phyloP scores from a whole-genome alignment of 257 asterid genomes.

The Solanum etuberosum region DNA sequence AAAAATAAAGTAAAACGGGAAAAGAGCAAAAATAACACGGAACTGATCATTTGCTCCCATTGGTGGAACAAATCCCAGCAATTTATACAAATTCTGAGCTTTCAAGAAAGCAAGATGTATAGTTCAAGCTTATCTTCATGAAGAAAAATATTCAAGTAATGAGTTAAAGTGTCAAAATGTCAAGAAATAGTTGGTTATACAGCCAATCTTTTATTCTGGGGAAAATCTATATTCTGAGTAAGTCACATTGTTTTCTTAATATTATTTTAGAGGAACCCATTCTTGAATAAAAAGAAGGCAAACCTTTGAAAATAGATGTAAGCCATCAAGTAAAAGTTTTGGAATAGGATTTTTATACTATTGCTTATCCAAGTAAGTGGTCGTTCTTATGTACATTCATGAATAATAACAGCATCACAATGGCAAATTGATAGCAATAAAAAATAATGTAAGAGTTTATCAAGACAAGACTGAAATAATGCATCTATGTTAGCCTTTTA shows the following conservation, averaged over 20 bases:
- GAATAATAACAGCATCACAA: background rate
- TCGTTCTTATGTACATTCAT: background rate
- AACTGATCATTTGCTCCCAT: background rate
- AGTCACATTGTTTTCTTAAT: background rate
- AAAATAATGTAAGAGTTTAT: background rate
- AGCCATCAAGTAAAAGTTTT: background rate
- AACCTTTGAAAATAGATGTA: background rate
- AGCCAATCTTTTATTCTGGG: background rate
- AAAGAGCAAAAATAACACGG: background rate
- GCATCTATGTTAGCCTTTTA: conserved; percentile 18
- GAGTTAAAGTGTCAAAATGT: background rate
- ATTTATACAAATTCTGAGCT: background rate
- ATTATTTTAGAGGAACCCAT: background rate
- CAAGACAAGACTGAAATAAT: background rate
- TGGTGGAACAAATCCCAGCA: background rate
- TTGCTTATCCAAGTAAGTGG: background rate
- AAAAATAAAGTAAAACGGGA: background rate
- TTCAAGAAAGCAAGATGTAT: background rate
- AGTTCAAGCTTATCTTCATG: background rate
- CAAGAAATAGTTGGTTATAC: background rate
- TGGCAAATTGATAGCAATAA: background rate
- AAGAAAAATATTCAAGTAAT: background rate
- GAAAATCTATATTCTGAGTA: background rate
- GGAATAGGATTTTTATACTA: background rate
- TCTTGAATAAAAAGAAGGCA: background rate